Evolutionary conservation across 495 filamentous ascomycete species (phyloP), one percentile per base, ranked within the genome.

Genomic region (Hypoxylon fragiforme): DNA sequence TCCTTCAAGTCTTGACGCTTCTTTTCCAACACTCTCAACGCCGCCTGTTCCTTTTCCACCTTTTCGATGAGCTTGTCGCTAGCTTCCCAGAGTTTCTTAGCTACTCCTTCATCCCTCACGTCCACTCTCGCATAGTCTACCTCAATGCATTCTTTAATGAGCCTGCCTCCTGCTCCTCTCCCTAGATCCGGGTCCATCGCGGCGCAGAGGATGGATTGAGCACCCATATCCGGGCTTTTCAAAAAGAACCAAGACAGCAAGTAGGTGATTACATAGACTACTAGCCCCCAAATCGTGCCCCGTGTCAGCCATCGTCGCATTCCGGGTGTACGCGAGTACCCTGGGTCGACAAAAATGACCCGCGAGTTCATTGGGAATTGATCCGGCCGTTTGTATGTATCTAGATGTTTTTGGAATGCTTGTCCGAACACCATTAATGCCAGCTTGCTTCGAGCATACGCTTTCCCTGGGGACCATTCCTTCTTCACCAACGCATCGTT

Each of bases 121-220:
- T 95, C 89, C n/a, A 68, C 72, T 54, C 87, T 76, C 48, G 83
- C 79, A 60, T 78, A 87, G 62, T 83, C 80, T 15, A 90, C 76
- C 70, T 89, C 83, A 42, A 80, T 81, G 64, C 92, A 97, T 69
- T 99, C 94, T 74, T 95, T 96, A 57, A 97, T 73, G 59, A 92
- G 65, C 30, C 80, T 82, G 20, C 89, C 91, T 1, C 84, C 87
- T 13, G 68, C 57, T 3, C 81, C 87, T 35, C 81, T 78, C 3
- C 77, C 81, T 31, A 86, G 78, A 11, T 75, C 74, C 20, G 77
- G 82, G 22, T 96, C 92, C 90, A 97, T 92, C 2, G 85, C 84
- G 2, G 91, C 92, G 53, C 81, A 85, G 31, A 97, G 69, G 34
- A 97, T 85, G 32, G 88, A 89, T 72, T 99, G 91, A 7, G 91